Evolutionary conservation across 1,139 yeast genomes (phyloP).

Genomic region (Eremothecium coryli): DNA sequence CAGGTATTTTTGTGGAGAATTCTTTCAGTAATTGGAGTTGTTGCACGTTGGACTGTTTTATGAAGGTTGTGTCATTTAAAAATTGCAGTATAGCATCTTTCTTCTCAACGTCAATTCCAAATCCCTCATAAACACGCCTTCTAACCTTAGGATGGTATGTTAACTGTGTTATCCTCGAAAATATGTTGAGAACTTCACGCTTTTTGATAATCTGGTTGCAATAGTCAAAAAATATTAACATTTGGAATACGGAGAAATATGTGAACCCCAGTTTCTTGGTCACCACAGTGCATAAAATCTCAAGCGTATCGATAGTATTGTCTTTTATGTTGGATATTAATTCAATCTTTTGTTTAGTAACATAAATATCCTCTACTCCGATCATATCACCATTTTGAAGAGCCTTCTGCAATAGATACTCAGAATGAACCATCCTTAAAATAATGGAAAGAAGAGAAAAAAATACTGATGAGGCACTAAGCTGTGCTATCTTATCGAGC

Average conservation of each 20-base stretch:
- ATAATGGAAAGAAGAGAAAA: constrained; percentile 19
- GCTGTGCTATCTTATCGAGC: constrained; percentile 20
- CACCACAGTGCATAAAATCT: constrained; percentile 17
- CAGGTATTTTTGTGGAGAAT: constrained; percentile 1
- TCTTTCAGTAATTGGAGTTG: neutral
- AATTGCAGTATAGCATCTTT: constrained; percentile 7
- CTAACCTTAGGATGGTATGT: constrained; percentile 7
- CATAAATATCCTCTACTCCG: constrained; percentile 7
- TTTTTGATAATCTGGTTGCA: constrained; percentile 20
- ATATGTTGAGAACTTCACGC: constrained; percentile 22
- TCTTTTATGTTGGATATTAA: constrained; percentile 15
- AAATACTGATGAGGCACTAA: constrained; percentile 19
- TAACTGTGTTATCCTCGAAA: constrained; percentile 10
- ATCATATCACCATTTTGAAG: constrained; percentile 10
- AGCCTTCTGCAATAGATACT: constrained; percentile 10
- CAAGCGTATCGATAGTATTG: constrained; percentile 18
- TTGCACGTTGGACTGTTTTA: neutral
- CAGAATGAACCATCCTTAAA: constrained; percentile 21
- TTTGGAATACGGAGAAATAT: constrained; percentile 28
- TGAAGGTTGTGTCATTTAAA: constrained; percentile 7
- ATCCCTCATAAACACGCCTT: constrained; percentile 8
- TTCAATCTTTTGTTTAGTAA: constrained; percentile 15
- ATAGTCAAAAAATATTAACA: constrained; percentile 26
- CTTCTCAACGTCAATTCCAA: constrained; percentile 11
- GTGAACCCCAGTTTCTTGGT: constrained; percentile 24